Conservation (phyloP, 2,329 filamentous ascomycete species). For the Penicillium expansum region DNA sequence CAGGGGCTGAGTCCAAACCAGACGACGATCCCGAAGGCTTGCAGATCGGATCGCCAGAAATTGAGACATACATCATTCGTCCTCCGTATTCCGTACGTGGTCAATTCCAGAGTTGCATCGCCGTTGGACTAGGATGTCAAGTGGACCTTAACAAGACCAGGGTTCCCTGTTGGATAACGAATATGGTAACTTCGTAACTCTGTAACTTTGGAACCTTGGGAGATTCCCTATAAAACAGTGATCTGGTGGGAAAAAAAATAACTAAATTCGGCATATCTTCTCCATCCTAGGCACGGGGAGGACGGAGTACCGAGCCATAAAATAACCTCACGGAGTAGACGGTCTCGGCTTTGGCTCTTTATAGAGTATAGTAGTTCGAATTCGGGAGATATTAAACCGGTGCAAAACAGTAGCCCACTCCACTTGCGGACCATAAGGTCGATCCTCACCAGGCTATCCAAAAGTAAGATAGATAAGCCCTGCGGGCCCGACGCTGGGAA, state of each 20-base stretch:
- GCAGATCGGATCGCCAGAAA: slow-evolving; percentile 28
- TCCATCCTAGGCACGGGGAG: too few species aligned
- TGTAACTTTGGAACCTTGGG: neutral
- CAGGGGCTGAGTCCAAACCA: slow-evolving; percentile 16
- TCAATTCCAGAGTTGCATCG: slow-evolving; percentile 20
- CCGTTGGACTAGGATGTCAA: slow-evolving; percentile 13
- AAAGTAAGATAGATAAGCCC: slow-evolving; percentile 27
- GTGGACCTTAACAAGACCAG: slow-evolving; percentile 9
- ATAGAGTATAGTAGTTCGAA: slow-evolving; percentile 9
- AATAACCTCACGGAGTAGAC: slow-evolving; percentile 7
- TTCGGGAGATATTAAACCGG: slow-evolving; percentile 3
- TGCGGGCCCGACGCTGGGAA: slow-evolving; percentile 21
- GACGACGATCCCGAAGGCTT: slow-evolving; percentile 23
- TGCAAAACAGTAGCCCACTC: slow-evolving; percentile 16
- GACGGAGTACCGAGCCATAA: slow-evolving; percentile 10
- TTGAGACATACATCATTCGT: slow-evolving; percentile 15
- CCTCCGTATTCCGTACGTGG: slow-evolving; percentile 13
- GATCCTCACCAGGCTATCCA: slow-evolving; percentile 18
- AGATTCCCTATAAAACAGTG: neutral
- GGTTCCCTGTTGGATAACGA: slow-evolving; percentile 8
- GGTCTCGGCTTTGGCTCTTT: slow-evolving; percentile 16
- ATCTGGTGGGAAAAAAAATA: too few species aligned
- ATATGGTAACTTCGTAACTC: neutral
- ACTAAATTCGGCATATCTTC: too few species aligned
- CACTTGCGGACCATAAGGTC: slow-evolving; percentile 19